A percentile compares a stretch with the other conserved stretches of the same genome.
Conservation (phyloP, 2,329 filamentous ascomycete species). For the Sclerotinia nivalis region DNA sequence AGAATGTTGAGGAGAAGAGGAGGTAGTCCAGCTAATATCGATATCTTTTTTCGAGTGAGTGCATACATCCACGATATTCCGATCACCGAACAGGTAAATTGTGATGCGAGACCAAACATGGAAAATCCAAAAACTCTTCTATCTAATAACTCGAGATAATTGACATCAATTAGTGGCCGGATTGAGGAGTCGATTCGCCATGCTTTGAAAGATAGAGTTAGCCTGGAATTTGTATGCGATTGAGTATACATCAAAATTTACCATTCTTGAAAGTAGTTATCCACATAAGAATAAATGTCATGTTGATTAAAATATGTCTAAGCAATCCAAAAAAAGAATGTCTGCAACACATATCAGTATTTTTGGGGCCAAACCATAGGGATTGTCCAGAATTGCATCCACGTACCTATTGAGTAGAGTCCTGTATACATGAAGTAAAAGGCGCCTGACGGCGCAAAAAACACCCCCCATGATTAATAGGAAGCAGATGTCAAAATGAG, state of each 20-base stretch:
- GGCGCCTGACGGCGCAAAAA: slow-evolving; percentile 29
- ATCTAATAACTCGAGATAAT: slow-evolving; percentile 35
- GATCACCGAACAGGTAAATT: slow-evolving; percentile 29
- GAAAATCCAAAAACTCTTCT: slow-evolving; percentile 34
- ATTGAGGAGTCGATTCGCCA: slow-evolving; percentile 37
- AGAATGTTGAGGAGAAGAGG: slow-evolving; percentile 66
- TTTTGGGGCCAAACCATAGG: background rate
- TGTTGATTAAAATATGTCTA: slow-evolving; percentile 37
- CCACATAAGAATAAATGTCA: slow-evolving; percentile 38
- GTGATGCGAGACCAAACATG: slow-evolving; percentile 31
- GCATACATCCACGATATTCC: slow-evolving; percentile 38
- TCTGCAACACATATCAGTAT: slow-evolving; percentile 27
- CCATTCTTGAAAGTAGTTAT: slow-evolving; percentile 40
- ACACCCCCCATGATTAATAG: slow-evolving; percentile 26
- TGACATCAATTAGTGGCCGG: slow-evolving; percentile 35
- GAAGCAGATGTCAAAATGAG: background rate
- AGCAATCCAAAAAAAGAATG: slow-evolving; percentile 37
- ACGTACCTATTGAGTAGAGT: slow-evolving; percentile 36
- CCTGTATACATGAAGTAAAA: slow-evolving; percentile 36
- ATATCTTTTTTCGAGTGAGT: slow-evolving; percentile 35
- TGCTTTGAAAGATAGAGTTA: slow-evolving; percentile 25
- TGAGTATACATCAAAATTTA: slow-evolving; percentile 18
- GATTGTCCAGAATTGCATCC: background rate
- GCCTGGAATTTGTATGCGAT: background rate
- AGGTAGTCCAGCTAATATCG: slow-evolving; percentile 34